Evolutionary conservation across 2,329 filamentous ascomycete species (phyloP).

Genomic region (Ophiostoma perfectum): DNA sequence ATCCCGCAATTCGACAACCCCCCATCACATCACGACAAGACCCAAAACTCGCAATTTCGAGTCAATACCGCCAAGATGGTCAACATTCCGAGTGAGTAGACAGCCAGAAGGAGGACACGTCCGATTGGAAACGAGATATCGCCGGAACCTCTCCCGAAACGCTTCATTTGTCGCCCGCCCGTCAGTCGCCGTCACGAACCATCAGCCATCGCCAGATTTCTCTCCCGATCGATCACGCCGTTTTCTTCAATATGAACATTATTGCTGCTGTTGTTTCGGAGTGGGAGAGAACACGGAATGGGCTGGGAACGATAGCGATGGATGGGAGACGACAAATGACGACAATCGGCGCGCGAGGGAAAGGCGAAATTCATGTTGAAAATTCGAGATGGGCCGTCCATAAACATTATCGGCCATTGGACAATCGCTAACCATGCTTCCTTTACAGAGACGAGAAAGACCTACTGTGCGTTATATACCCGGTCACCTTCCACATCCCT

Average conservation of each 20-base stretch:
- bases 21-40: slow-evolving; percentile 22
- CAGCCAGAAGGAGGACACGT: background rate
- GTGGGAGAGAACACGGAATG: background rate
- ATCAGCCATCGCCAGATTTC: background rate
- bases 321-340: background rate
- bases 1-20: slow-evolving; percentile 21
- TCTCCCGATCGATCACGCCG: background rate
- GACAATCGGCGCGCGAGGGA: background rate
- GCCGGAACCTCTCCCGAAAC: slow-evolving; percentile 10
- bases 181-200: background rate
- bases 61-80: slow-evolving; percentile 46
- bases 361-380: background rate
- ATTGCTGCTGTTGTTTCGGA: background rate
- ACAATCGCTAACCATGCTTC: slow-evolving; percentile 22
- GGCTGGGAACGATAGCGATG: background rate
- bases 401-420: background rate
- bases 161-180: background rate
- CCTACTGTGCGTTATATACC: slow-evolving; percentile 27
- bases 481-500: background rate
- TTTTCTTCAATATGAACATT: background rate
- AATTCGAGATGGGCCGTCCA: background rate
- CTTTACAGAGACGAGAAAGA: slow-evolving; percentile 28
- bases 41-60: slow-evolving; percentile 16
- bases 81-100: slow-evolving; percentile 63
- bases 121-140: background rate